Base-by-base conservation (phyloP, 2,329 filamentous ascomycete genomes). In the Arthrobotrys sphaeroides region DNA sequence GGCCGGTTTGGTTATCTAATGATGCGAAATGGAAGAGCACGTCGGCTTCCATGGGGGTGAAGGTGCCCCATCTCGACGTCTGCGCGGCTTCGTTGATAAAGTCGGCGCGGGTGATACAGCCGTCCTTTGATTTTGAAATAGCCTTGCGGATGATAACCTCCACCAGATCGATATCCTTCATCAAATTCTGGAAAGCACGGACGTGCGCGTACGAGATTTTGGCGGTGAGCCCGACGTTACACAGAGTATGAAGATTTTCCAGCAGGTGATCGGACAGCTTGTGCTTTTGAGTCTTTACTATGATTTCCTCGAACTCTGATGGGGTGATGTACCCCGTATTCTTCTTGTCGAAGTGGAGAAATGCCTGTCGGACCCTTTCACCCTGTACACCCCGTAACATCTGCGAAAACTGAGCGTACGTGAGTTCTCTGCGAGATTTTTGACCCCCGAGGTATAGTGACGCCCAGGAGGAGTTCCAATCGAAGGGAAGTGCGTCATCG, bases 151-250 rank as follows among this genome's bases (percentile, higher is more conserved):
- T 88, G 81, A 99, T 93, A 78, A 96, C 85, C 85, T 99, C 95
- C 57, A 98, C 92, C 80, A 98, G 87, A 81, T 99, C 95, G 92
- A 99, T 97, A 84, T 98, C 94, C 81, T 91, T 90, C 80, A 99
- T 94, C 83, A 99, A 90, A 82, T 99, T 99, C 85, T 97, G 94
- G 85, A 99, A 99, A 38, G 95, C 95, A 78, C 95, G 90, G 31
- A 99, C 95, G 82, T 96, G 97, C 82, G 95, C 93, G 82, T 99
- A 99, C 5, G 94, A 97, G 79, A 99, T 95, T 84, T 96, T 97
- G 85, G 89, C 95, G 77, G 93, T 90, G 33, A 90, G 86, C 5
- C 92, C 93, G 82, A 98, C 96, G 84, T 97, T 97, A 88, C 94
- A 98, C 42, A 99, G 88, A 0, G 93, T 95, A 77, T 91, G 90